Conservation (phyloP, 495 filamentous ascomycete species). For the Usnea hakonensis region DNA sequence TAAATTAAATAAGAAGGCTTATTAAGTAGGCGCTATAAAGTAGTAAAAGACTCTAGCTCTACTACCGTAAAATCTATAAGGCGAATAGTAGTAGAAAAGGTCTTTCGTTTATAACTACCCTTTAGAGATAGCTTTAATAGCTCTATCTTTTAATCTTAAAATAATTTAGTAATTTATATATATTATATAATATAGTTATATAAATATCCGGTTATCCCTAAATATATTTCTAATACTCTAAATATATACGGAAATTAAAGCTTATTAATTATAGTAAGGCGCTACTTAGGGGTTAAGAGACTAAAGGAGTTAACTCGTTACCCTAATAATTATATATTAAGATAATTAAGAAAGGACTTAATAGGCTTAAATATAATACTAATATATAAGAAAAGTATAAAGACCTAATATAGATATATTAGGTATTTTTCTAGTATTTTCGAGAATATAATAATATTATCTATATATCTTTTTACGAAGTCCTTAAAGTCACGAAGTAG, state of each 20-base stretch:
- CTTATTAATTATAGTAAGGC: not conserved
- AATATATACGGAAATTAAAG: not conserved
- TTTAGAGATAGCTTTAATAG: not conserved
- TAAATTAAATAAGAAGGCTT: not conserved
- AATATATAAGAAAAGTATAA: too few species aligned
- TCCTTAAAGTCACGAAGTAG: too few species aligned
- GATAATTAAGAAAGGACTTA: not conserved
- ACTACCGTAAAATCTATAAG: not conserved
- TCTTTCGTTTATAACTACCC: not conserved
- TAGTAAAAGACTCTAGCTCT: not conserved
- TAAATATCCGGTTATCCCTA: not conserved
- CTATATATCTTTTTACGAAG: too few species aligned
- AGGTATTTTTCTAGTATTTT: too few species aligned
- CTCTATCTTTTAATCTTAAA: constrained; percentile 8
- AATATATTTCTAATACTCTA: not conserved
- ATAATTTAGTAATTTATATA: not conserved
- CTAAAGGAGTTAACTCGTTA: too few species aligned
- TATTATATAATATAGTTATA: constrained; percentile 5
- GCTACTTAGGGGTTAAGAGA: not conserved
- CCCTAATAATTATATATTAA: too few species aligned
- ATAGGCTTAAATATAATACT: too few species aligned
- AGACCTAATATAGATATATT: too few species aligned
- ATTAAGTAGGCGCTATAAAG: not conserved
- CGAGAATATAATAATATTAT: not conserved
- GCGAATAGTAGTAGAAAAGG: not conserved